These are phyloP conservation scores for Phaffia australis DNA, from an alignment of 768 basidiomycete species.

Conservation along the genomic window DNA sequence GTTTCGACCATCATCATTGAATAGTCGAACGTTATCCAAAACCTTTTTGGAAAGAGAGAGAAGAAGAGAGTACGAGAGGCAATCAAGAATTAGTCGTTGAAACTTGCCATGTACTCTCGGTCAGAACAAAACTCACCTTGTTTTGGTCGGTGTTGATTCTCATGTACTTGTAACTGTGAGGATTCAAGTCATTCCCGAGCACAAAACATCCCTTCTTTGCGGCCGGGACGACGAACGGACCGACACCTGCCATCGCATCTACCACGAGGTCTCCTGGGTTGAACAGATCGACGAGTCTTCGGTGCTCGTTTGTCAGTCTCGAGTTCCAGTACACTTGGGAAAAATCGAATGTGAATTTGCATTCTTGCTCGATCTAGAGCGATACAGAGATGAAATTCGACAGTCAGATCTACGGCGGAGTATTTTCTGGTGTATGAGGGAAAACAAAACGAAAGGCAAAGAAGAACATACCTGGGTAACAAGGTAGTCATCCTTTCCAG, in stretches of 20 bases:
- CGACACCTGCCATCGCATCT: conserved; percentile 94
- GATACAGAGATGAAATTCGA: conserved; percentile 1
- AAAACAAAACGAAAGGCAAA: not conserved
- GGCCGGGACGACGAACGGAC: conserved; percentile 88
- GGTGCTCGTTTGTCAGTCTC: conserved; percentile 80
- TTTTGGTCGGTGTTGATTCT: conserved; percentile 62
- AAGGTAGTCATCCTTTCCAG: conserved; percentile 74
- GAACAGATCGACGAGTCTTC: conserved; percentile 66
- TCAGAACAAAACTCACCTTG: conserved; percentile 46
- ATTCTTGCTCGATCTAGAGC: conserved; percentile 66
- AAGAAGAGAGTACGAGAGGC: conserved; percentile 7
- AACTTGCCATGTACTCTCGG: not conserved
- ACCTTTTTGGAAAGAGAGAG: conserved; percentile 49
- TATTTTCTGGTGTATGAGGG: not conserved
- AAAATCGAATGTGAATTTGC: conserved; percentile 87
- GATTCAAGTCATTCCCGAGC: conserved; percentile 89
- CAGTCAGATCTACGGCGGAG: not conserved
- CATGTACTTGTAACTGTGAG: conserved; percentile 69
- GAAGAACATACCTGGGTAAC: conserved; percentile 66
- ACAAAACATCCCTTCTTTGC: conserved; percentile 84
- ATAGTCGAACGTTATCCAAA: conserved; percentile 54
- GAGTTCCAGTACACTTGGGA: conserved; percentile 97
- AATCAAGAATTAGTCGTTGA: not conserved
- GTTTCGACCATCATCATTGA: conserved; percentile 71
- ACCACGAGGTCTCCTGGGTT: conserved; percentile 58